Evolutionary conservation across 805 yeast species (phyloP), one percentile per base, ranked within the genome.

Genomic region (Blastobotrys terrestris): DNA sequence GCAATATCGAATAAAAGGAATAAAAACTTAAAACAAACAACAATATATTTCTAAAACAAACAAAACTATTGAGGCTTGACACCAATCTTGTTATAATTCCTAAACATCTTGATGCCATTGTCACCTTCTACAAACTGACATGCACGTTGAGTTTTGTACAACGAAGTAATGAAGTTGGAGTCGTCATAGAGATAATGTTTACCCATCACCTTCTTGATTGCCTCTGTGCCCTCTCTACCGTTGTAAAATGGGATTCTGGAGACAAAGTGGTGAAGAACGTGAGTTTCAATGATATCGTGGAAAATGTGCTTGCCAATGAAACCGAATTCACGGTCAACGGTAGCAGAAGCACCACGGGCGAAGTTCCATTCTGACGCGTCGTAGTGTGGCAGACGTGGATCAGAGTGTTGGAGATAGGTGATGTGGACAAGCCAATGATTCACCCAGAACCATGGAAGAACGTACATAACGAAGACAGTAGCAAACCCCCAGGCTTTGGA

Each of bases 361-460:
- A 85, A 86, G 61, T 78, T 87, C 96, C 96, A 87, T 68, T 83
- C 84, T 41, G 70, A 63, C 54, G 83, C 78, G 55, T 81, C 83
- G 72, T 87, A 87, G 69, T 87, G 95, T 31, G 96, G 91, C 76
- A 88, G 76, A 14, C 78, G 61, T 31, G 87, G 81, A 68, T 85
- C 92, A 15, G 94, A 79, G 72, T 87, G 96, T 70, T 87, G 96
- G 63, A 87, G 77, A 69, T 73, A 88, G 41, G 96, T 87, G 68
- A 87, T 85, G 70, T 85, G 85, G 45, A 88, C 95, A 59, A 87
- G 76, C 96, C 96, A 87, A 73, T 88, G 95, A 79, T 87, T 87
- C 59, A 85, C 89, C 71, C 83, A 83, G 50, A 85, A 59, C 71
- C 83, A 87, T 35, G 96, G 96, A 40, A 87, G 57, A 57, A 83